phyloP scores from a whole-genome alignment of 2,329 filamentous ascomycete genomes.

The Ceratocystis cacaofunesta region DNA sequence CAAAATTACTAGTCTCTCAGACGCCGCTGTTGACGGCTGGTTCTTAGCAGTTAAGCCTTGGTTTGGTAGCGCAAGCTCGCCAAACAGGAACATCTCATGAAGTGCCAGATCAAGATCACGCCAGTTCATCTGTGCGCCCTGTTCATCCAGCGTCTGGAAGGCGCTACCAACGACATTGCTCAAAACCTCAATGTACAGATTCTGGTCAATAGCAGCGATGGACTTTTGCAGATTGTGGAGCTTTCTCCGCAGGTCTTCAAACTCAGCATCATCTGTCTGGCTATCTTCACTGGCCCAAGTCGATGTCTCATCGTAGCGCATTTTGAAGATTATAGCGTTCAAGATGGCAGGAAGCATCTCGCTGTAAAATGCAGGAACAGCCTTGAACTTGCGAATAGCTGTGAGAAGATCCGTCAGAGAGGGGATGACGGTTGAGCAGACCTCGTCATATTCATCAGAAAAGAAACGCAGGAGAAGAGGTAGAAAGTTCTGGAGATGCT shows the following conservation, averaged over 20 bases:
- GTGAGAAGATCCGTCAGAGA: slow-evolving; percentile 84
- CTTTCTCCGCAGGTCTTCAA: slow-evolving; percentile 82
- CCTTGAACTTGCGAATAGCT: slow-evolving; percentile 68
- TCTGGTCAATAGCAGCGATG: slow-evolving; percentile 76
- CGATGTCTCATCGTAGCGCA: slow-evolving; percentile 92
- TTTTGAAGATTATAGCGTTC: slow-evolving; percentile 84
- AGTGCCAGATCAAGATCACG: slow-evolving; percentile 85
- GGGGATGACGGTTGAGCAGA: slow-evolving; percentile 90
- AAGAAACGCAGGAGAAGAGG: slow-evolving; percentile 87
- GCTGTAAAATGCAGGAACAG: slow-evolving; percentile 60
- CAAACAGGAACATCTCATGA: slow-evolving; percentile 91
- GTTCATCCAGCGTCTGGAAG: slow-evolving; percentile 64
- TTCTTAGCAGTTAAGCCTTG: slow-evolving; percentile 78
- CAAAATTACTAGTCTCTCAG: slow-evolving; percentile 74
- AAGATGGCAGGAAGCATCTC: slow-evolving; percentile 75
- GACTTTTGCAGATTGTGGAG: slow-evolving; percentile 85
- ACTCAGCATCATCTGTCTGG: slow-evolving; percentile 92
- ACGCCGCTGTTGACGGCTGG: slow-evolving; percentile 62
- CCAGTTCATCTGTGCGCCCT: slow-evolving; percentile 71
- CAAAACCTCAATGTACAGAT: slow-evolving; percentile 74
- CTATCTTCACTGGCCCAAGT: slow-evolving; percentile 90
- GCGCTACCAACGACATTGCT: slow-evolving; percentile 79
- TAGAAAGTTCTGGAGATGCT: slow-evolving; percentile 68
- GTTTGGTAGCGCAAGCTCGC: slow-evolving; percentile 80
- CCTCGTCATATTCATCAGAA: slow-evolving; percentile 93